These are phyloP conservation scores for Polychytrium aggregatum DNA, from an alignment of 192 early-diverging fungal genomes.

Conservation along the genomic window DNA sequence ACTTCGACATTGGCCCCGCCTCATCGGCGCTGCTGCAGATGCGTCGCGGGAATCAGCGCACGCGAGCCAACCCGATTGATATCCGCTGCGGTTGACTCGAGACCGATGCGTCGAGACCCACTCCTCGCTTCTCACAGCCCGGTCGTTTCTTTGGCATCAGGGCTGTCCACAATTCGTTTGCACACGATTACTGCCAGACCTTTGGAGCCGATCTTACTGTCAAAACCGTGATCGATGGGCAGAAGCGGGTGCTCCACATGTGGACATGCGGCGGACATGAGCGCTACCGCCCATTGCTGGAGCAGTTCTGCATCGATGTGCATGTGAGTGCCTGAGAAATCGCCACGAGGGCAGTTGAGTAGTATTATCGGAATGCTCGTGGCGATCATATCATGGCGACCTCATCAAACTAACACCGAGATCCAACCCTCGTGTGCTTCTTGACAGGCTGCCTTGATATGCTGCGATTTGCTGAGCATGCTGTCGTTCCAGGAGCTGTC, in stretches of 20 bases:
- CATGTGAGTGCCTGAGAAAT: conserved; percentile 13
- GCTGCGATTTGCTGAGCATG: conserved; percentile 38
- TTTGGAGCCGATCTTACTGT: conserved; percentile 41
- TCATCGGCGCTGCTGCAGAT: too few species aligned
- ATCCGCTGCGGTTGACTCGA: too few species aligned
- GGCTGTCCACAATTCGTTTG: conserved; percentile 28
- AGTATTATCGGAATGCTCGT: neutral
- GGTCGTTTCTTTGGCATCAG: conserved; percentile 10
- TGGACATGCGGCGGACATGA: conserved; percentile 45
- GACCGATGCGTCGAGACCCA: too few species aligned
- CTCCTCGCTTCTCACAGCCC: conserved; percentile 4
- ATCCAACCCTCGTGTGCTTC: conserved; percentile 1
- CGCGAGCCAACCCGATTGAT: too few species aligned
- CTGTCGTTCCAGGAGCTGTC: conserved; percentile 36
- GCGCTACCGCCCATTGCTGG: conserved; percentile 35
- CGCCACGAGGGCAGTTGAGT: neutral
- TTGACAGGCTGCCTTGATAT: conserved; percentile 30
- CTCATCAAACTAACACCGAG: neutral
- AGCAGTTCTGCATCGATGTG: conserved; percentile 37
- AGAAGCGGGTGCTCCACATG: conserved; percentile 31
- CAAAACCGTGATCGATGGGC: conserved; percentile 31
- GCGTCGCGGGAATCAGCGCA: too few species aligned
- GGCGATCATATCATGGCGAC: neutral
- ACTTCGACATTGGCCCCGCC: too few species aligned
- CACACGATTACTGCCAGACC: conserved; percentile 36